phyloP scores from a whole-genome alignment of 140 eudicot genomes.

The Bidens hawaiensis region DNA sequence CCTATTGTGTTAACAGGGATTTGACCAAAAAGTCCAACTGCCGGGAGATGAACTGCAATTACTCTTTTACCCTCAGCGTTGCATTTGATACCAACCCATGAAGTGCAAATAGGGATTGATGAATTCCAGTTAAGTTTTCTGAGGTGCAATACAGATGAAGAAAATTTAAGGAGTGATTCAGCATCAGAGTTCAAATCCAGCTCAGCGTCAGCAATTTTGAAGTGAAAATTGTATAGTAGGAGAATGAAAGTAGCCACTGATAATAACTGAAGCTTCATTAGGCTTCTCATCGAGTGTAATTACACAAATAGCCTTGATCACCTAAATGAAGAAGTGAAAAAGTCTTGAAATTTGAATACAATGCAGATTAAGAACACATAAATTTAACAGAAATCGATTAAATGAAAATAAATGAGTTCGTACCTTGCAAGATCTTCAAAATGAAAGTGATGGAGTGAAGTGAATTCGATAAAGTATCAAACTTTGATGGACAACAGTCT shows the following conservation, averaged over 20 bases:
- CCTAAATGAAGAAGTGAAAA: constrained; percentile 27
- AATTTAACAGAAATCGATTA: constrained; percentile 9
- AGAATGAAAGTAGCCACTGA: constrained; percentile 29
- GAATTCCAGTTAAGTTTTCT: constrained; percentile 75
- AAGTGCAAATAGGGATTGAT: constrained; percentile 43
- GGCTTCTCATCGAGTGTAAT: neutral
- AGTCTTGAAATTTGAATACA: too few relatives aligned
- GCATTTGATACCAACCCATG: constrained; percentile 81
- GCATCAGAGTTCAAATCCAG: constrained; percentile 63
- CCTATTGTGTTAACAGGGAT: constrained; percentile 65
- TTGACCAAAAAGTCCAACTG: constrained; percentile 69
- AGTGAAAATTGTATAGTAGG: constrained; percentile 21
- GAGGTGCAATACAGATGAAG: constrained; percentile 58
- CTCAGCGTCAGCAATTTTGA: constrained; percentile 41
- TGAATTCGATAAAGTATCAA: constrained; percentile 16
- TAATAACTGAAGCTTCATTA: constrained; percentile 27
- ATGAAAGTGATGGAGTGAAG: constrained; percentile 15
- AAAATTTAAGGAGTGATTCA: constrained; percentile 61
- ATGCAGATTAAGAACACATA: neutral
- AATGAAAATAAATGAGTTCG: constrained; percentile 2
- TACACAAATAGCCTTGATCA: constrained; percentile 23
- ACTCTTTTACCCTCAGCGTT: constrained; percentile 49
- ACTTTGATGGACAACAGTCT: constrained; percentile 11
- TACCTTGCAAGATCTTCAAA: constrained; percentile 30
- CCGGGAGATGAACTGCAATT: constrained; percentile 68